Conservation (phyloP, 108 stramenopile genomes). For the Cyclostephanos invisitatus region DNA sequence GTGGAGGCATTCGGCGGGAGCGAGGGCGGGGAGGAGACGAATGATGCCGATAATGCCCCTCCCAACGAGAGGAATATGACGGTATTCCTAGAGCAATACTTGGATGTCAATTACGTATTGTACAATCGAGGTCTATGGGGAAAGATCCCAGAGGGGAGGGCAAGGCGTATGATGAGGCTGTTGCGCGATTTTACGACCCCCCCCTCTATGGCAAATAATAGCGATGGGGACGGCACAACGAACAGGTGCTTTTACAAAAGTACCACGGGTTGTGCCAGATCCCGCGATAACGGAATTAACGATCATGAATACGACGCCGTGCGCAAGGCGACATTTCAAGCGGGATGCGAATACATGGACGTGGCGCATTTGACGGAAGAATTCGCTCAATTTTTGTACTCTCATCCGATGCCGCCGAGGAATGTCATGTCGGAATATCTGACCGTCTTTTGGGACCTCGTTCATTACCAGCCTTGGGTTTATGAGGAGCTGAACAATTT, state of each 20-base stretch:
- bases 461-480: slow-evolving; percentile 35
- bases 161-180: slow-evolving; percentile 9
- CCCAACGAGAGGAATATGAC: neutral
- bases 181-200: neutral
- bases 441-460: slow-evolving; percentile 14
- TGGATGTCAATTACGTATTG: slow-evolving; percentile 13
- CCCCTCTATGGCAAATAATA: neutral
- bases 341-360: slow-evolving; percentile 27
- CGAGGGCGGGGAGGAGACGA: neutral
- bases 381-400: neutral
- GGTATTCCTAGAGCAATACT: slow-evolving; percentile 2
- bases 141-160: neutral
- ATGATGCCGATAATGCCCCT: neutral
- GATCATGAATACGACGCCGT: neutral
- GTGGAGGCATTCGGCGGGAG: neutral
- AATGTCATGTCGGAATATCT: neutral
- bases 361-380: slow-evolving; percentile 15
- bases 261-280: slow-evolving; percentile 10
- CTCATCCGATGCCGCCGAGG: neutral
- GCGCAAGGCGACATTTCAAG: slow-evolving; percentile 2
- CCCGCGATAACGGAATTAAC: neutral
- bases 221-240: neutral
- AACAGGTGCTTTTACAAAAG: slow-evolving; percentile 22
- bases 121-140: slow-evolving; percentile 38
- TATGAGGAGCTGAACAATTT: slow-evolving; percentile 38